A percentile compares a stretch with the other conserved stretches of the same genome.
These are phyloP conservation scores for Colletotrichum cordylinicola DNA, from an alignment of 2,329 filamentous ascomycete genomes.

Conservation along the genomic window DNA sequence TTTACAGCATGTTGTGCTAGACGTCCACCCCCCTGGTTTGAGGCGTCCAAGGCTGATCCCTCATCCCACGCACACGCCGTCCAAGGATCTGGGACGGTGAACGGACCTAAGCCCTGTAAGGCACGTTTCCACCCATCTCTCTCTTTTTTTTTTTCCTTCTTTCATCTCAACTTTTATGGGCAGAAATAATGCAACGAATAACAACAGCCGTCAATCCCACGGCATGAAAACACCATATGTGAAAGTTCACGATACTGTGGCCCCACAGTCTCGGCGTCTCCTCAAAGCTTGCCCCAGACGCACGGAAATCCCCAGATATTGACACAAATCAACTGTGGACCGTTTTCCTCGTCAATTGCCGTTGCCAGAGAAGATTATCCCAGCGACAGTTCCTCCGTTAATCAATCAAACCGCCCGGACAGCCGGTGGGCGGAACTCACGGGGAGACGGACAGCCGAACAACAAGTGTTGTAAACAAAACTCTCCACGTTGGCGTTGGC, in stretches of 20 bases:
- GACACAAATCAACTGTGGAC: background rate
- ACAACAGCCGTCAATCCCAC: background rate
- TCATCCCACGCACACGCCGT: background rate
- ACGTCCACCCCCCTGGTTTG: background rate
- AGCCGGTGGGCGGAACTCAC: background rate
- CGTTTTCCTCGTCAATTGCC: background rate
- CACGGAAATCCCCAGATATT: background rate
- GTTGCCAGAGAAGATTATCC: background rate
- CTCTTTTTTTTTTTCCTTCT: background rate
- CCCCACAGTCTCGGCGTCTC: background rate
- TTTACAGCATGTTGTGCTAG: background rate
- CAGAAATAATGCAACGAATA: background rate
- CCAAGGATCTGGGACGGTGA: background rate
- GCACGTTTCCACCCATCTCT: background rate
- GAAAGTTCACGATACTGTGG: background rate
- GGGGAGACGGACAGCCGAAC: background rate
- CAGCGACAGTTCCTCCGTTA: background rate
- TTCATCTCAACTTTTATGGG: background rate
- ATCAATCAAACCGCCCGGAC: background rate
- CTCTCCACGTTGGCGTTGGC: background rate
- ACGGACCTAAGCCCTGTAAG: background rate
- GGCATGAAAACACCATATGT: background rate
- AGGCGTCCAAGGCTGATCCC: background rate
- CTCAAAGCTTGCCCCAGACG: background rate
- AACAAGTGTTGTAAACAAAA: background rate